These are phyloP conservation scores for Kwoniella heveanensis DNA, from an alignment of 768 basidiomycete genomes.

Conservation along the genomic window DNA sequence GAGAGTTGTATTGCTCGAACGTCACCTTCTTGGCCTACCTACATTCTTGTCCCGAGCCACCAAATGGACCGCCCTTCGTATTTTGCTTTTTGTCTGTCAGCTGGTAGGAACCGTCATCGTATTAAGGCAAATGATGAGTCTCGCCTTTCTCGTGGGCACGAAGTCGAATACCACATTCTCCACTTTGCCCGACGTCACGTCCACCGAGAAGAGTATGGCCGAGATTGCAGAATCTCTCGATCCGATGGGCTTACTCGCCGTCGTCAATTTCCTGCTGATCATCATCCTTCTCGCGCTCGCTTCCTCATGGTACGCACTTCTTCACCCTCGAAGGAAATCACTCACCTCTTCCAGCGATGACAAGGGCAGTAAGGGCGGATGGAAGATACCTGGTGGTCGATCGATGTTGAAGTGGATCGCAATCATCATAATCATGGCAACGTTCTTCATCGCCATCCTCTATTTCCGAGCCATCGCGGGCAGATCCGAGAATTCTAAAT, in stretches of 20 bases:
- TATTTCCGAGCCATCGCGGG: slow-evolving; percentile 16
- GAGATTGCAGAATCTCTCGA: not conserved
- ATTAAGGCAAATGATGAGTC: slow-evolving; percentile 20
- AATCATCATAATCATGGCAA: not conserved
- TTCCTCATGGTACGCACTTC: slow-evolving; percentile 13
- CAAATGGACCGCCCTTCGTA: not conserved
- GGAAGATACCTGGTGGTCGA: not conserved
- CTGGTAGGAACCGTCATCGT: slow-evolving; percentile 9
- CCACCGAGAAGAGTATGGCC: not conserved
- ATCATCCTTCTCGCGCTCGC: slow-evolving; percentile 13
- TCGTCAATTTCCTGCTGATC: slow-evolving; percentile 17
- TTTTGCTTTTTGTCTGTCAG: slow-evolving; percentile 7
- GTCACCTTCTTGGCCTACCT: not conserved
- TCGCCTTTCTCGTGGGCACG: slow-evolving; percentile 8
- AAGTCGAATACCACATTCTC: slow-evolving; percentile 8
- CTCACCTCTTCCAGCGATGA: not conserved
- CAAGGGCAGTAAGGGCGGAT: not conserved
- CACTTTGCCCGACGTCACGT: not conserved
- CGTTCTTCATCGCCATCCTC: slow-evolving; percentile 9
- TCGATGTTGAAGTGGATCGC: slow-evolving; percentile 15
- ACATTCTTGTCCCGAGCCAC: slow-evolving; percentile 4
- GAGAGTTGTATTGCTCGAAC: slow-evolving; percentile 4
- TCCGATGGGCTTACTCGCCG: slow-evolving; percentile 4
- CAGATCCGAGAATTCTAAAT: not conserved
- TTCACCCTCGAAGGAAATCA: slow-evolving; percentile 2